phyloP scores from a whole-genome alignment of 192 early-diverging fungal genomes.

The Paraglomus brasilianum region DNA sequence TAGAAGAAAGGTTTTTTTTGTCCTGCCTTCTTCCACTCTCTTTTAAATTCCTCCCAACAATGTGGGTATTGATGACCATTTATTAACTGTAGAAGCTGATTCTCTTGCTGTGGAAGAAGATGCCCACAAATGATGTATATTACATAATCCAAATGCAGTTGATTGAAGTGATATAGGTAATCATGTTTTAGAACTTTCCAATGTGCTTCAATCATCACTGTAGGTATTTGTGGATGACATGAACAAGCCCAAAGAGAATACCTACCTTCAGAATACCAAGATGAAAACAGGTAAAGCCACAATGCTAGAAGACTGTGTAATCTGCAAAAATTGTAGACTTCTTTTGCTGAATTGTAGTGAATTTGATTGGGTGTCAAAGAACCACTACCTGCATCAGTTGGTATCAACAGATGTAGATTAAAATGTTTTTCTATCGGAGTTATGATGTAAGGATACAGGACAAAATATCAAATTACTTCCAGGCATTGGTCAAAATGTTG shows the following conservation, averaged over 20 bases:
- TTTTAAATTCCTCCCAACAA: too few relatives aligned
- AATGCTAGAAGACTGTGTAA: not conserved
- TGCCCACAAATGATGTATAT: not conserved
- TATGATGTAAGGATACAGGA: not conserved
- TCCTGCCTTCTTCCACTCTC: too few relatives aligned
- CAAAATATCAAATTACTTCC: not conserved
- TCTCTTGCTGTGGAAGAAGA: not conserved
- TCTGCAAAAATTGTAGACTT: too few relatives aligned
- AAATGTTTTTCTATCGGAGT: not conserved
- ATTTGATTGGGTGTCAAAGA: too few relatives aligned
- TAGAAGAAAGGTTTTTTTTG: too few relatives aligned
- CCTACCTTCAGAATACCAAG: conserved; percentile 4
- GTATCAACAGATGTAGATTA: not conserved
- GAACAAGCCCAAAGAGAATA: not conserved
- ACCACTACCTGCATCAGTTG: not conserved
- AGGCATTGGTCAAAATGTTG: too few relatives aligned
- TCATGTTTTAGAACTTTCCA: conserved; percentile 4
- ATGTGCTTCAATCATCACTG: not conserved
- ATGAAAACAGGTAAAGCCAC: not conserved
- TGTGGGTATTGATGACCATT: not conserved
- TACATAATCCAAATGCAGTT: not conserved
- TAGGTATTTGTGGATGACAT: not conserved
- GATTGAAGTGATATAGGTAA: not conserved
- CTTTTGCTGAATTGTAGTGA: too few relatives aligned
- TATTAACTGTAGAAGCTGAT: not conserved